Conservation (phyloP, 2,329 filamentous ascomycete genomes). For the Lasiodiplodia sp. region DNA sequence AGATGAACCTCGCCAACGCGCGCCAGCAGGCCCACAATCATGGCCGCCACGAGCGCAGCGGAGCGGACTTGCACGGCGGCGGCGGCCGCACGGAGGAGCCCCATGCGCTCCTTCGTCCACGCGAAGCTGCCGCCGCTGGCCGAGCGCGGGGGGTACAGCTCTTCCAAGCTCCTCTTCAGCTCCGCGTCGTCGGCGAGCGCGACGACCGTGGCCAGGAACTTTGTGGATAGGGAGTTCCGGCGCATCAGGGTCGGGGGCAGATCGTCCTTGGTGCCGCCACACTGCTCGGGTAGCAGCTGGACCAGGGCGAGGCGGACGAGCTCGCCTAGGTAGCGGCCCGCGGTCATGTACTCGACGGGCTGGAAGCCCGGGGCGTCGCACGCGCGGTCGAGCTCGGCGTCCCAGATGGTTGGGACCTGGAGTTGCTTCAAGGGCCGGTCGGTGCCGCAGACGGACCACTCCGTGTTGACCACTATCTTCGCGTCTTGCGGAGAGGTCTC, state of each 20-base stretch:
- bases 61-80: slow-evolving; percentile 75
- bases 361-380: slow-evolving; percentile 79
- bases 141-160: slow-evolving; percentile 51
- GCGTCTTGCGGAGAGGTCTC: slow-evolving; percentile 39
- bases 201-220: slow-evolving; percentile 74
- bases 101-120: slow-evolving; percentile 69
- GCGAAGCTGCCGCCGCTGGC: slow-evolving; percentile 54
- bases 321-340: slow-evolving; percentile 79
- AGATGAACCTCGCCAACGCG: slow-evolving; percentile 71
- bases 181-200: slow-evolving; percentile 46
- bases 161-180: slow-evolving; percentile 2
- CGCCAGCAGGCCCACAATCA: slow-evolving; percentile 72
- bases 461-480: slow-evolving; percentile 80
- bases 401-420: slow-evolving; percentile 74
- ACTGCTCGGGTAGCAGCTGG: slow-evolving; percentile 59
- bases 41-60: slow-evolving; percentile 76
- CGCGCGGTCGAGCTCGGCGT: slow-evolving; percentile 69
- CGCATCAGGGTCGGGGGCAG: slow-evolving; percentile 65
- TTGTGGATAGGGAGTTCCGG: slow-evolving; percentile 72
- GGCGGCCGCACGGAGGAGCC: slow-evolving; percentile 70
- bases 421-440: slow-evolving; percentile 70
- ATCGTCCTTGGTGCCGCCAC: slow-evolving; percentile 31
- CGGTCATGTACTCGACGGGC: slow-evolving; percentile 84
- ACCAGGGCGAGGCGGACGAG: slow-evolving; percentile 74
- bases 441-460: slow-evolving; percentile 82